These are phyloP conservation scores for Starmerella powellii DNA, from an alignment of 805 yeast species.

Conservation along the genomic window DNA sequence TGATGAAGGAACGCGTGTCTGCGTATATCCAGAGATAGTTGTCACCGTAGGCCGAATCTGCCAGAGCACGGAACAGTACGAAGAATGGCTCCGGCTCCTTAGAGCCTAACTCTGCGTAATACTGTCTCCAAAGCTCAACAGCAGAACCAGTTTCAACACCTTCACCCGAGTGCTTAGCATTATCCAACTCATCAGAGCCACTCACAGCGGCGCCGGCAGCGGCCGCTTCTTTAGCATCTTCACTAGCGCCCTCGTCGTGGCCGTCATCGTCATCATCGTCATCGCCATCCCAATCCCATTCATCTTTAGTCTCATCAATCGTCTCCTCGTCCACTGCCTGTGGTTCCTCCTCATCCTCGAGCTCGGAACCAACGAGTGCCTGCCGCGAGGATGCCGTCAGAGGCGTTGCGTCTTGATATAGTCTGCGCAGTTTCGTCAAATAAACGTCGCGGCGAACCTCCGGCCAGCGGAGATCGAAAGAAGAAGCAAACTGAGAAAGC, in stretches of 20 bases:
- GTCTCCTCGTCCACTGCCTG: no score
- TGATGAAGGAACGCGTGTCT: slow-evolving; percentile 14
- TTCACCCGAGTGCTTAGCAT: no score
- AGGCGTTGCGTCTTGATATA: slow-evolving; percentile 3
- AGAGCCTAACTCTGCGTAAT: slow-evolving; percentile 5
- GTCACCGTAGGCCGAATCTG: slow-evolving; percentile 16
- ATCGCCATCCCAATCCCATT: slow-evolving; percentile 23
- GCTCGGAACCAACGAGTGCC: neutral
- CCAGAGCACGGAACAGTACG: slow-evolving; percentile 18
- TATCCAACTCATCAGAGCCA: no score
- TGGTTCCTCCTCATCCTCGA: slow-evolving; percentile 1
- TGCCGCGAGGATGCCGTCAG: neutral
- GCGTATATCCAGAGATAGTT: slow-evolving; percentile 16
- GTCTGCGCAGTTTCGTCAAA: slow-evolving; percentile 6
- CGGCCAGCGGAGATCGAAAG: slow-evolving; percentile 11
- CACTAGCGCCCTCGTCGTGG: neutral
- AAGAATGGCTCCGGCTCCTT: slow-evolving; percentile 11
- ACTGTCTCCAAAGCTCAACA: slow-evolving; percentile 8
- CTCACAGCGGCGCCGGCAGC: no score
- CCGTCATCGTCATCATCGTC: slow-evolving; percentile 20
- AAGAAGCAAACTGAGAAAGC: slow-evolving; percentile 8
- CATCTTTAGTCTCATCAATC: slow-evolving; percentile 9
- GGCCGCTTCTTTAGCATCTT: neutral
- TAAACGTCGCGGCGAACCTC: slow-evolving; percentile 4
- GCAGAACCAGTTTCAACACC: neutral